Evolutionary conservation across 371 early-diverging fungal genomes (phyloP).

Genomic region (Amoeboradix gromovi): DNA sequence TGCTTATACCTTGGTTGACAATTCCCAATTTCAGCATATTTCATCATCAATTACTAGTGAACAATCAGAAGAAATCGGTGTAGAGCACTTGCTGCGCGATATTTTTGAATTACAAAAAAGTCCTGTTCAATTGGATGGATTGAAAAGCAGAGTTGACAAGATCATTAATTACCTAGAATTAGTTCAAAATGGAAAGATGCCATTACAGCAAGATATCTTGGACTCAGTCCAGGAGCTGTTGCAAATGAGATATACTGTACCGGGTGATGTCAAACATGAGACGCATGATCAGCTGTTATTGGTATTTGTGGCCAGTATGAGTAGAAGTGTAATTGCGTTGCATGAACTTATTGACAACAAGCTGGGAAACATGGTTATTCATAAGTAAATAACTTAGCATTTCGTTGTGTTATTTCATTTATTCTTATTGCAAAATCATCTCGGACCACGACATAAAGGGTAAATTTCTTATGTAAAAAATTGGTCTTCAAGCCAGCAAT

Average conservation of each 20-base stretch:
- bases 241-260: neutral
- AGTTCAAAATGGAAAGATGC: neutral
- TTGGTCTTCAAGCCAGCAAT: neutral
- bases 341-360: conserved; percentile 85
- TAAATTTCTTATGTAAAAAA: too few relatives aligned
- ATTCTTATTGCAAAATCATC: too few relatives aligned
- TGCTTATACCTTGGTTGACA: neutral
- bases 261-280: neutral
- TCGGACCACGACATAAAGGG: too few relatives aligned
- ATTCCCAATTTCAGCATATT: conserved; percentile 25
- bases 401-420: too few relatives aligned
- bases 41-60: conserved; percentile 88
- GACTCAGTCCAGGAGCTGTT: neutral
- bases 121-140: neutral
- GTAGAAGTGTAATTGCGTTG: conserved; percentile 70
- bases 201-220: neutral
- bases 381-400: too few relatives aligned
- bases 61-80: conserved; percentile 99
- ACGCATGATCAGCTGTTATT: conserved; percentile 55
- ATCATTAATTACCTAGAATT: neutral
- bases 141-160: neutral
- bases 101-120: conserved; percentile 14
- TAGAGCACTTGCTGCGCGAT: conserved; percentile 93
- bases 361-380: conserved; percentile 5
- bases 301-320: conserved; percentile 59